Evolutionary conservation across 768 basidiomycete genomes (phyloP).

Genomic region (Tricholoma hemisulphureum): DNA sequence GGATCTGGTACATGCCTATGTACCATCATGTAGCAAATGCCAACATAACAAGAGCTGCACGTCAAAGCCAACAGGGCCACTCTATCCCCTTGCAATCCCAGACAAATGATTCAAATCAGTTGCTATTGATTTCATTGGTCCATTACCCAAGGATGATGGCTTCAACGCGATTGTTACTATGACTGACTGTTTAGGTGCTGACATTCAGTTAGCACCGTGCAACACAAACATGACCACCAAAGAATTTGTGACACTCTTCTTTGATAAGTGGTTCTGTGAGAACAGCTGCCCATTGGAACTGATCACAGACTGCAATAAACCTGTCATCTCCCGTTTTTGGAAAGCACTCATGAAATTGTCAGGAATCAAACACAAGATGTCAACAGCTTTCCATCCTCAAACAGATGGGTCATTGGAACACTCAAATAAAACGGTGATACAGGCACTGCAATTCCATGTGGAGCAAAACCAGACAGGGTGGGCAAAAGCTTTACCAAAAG

Average conservation of each 20-base stretch:
- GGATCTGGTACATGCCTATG: conserved; percentile 15
- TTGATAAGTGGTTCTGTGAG: conserved; percentile 28
- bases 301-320: no score
- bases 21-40: no score
- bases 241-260: conserved; percentile 21
- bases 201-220: conserved; percentile 11
- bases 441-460: no score
- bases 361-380: conserved; percentile 14
- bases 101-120: conserved; percentile 15
- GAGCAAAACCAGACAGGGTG: no score
- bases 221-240: conserved; percentile 12
- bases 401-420: conserved; percentile 29
- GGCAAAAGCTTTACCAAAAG: no score
- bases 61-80: conserved; percentile 17
- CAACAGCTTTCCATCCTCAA: conserved; percentile 29
- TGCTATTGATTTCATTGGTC: conserved; percentile 32
- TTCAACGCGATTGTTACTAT: conserved; percentile 26
- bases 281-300: conserved; percentile 30
- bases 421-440: no score
- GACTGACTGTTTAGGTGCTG: conserved; percentile 7
- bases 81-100: conserved; percentile 24
- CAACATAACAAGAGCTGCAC: conserved; percentile 27
- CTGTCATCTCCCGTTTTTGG: conserved; percentile 23
- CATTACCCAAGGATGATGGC: conserved; percentile 25
- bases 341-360: not conserved